A percentile compares a stretch with the other conserved stretches of the same genome.
These are phyloP conservation scores for Lentithecium fluviatile DNA, from an alignment of 495 filamentous ascomycete species.

Conservation along the genomic window DNA sequence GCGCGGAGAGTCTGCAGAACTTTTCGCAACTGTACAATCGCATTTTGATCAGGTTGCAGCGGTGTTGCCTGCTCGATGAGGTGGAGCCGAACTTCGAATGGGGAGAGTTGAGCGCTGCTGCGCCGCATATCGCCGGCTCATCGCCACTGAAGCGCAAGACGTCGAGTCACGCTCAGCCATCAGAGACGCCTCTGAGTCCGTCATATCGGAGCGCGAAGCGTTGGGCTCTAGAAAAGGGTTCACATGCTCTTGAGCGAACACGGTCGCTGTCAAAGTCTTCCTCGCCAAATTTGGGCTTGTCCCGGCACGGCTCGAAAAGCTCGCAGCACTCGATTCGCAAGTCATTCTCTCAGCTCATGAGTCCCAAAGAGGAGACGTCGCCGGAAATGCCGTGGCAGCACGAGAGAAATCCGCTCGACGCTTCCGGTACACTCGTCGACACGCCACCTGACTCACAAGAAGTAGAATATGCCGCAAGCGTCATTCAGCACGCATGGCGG, in stretches of 20 bases:
- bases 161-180: slow-evolving; percentile 35
- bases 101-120: slow-evolving; percentile 11
- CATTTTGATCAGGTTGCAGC: slow-evolving; percentile 35
- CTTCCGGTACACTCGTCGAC: slow-evolving; percentile 13
- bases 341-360: slow-evolving; percentile 24
- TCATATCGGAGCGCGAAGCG: slow-evolving; percentile 28
- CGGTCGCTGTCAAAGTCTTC: slow-evolving; percentile 24
- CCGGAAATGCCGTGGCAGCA: slow-evolving; percentile 25
- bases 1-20: slow-evolving; percentile 21
- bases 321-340: slow-evolving; percentile 31
- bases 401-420: slow-evolving; percentile 13
- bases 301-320: slow-evolving; percentile 17
- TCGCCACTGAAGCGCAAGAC: slow-evolving; percentile 28
- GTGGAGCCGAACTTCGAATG: slow-evolving; percentile 29
- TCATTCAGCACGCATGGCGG: slow-evolving; percentile 37
- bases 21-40: slow-evolving; percentile 36
- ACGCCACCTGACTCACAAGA: slow-evolving; percentile 14
- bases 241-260: slow-evolving; percentile 25
- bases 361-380: slow-evolving; percentile 18
- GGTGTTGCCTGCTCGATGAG: slow-evolving; percentile 45
- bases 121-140: slow-evolving; percentile 8
- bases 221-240: slow-evolving; percentile 30
- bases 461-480: slow-evolving; percentile 25
- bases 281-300: slow-evolving; percentile 23
- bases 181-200: slow-evolving; percentile 23